Evolutionary conservation across 1,139 yeast genomes (phyloP), one percentile per base, ranked within the genome.

Genomic region (Geotrichum australiense): DNA sequence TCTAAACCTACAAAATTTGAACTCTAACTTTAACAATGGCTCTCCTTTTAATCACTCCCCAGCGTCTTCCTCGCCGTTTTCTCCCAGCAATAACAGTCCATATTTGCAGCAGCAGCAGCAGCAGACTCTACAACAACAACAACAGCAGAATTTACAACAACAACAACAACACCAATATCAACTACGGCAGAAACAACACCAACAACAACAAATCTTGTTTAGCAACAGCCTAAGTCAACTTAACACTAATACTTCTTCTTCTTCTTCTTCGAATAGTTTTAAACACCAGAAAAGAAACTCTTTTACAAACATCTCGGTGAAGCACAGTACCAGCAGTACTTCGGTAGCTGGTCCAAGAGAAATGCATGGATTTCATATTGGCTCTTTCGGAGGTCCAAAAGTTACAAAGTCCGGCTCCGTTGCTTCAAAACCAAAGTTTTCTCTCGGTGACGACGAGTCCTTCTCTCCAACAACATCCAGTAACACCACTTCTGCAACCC

Each of bases 331-430:
- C 4, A 31, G 35, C 14, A 43, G 41, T 23, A 41, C 47, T 14
- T 46, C 50, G 10, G 50, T 50, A 15, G 52, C 54, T 4, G 54
- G 53, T 14, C 54, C 53, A n/a, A 46, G 54, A 4, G 46, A 47
- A 22, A 21, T 39, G n/a, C 42, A 37, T 15, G 46, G 46, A 19
- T 39, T 37, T 29, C 46, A 42, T 22, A 39, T 42, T 35, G 46
- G 46, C 23, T 42, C 46, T 14, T 42, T 35, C 22, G 42, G 42
- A 14, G 32, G 28, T 15, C 33, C 32, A 15, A 19, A 20, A 26
- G 14, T 14, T 8, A 19, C 25, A 14, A 20, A 21, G 11, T 23
- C 27, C 27, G 23, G n/a, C 14, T 22, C 26, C 35, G 20, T 14
- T 24, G 15, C 19, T 30, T 24, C 24, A 10, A 21, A 26, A 23